Evolutionary conservation across 495 filamentous ascomycete species (phyloP), one percentile per base, ranked within the genome.

Genomic region (Aspergillus wentii): DNA sequence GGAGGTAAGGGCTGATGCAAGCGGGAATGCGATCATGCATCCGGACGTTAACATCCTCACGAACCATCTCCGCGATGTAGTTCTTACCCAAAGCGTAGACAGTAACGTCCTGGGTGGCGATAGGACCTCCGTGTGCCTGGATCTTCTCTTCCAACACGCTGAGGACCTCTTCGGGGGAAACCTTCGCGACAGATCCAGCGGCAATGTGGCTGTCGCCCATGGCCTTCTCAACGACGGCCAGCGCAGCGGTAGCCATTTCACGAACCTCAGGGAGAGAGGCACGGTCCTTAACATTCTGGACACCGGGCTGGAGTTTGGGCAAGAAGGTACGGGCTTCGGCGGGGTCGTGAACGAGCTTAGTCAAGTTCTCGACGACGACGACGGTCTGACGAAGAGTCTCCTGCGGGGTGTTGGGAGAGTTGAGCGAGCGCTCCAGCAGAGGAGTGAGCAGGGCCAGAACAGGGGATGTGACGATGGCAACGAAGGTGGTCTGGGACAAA

Each of bases 321-420:
- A 99, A 71, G 75, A 99, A 99, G 44, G 88, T 86, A 29, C 94
- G 78, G 14, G 92, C 92, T 67, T 99, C 92, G 21, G 95, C 78
- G 5, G 92, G 92, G 56, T 99, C 94, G 62, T 99, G 92, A 17
- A 99, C 92, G 18, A 99, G 76, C 71, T 95, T 99, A 32, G 92
- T 99, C 67, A 99, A 64, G 62, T 99, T 99, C 68, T 99, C 92
- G 19, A 94, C 87, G n/a, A 99, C 94, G 13, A 97, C 86, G 15
- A 94, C 88, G 3, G 91, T 94, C 58, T 96, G 94, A 22, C 92
- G 83, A 21, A 97, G 71, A 3, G 96, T 92, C 66, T 98, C 92
- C 63, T 98, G 92, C 10, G 85, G 77, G 7, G 92, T 99, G 9
- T 76, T 72, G 4, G 91, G 92, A 27, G 84, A 86, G 63, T 94